These are phyloP conservation scores for Mycena pura DNA, from an alignment of 768 basidiomycete genomes.

Conservation along the genomic window DNA sequence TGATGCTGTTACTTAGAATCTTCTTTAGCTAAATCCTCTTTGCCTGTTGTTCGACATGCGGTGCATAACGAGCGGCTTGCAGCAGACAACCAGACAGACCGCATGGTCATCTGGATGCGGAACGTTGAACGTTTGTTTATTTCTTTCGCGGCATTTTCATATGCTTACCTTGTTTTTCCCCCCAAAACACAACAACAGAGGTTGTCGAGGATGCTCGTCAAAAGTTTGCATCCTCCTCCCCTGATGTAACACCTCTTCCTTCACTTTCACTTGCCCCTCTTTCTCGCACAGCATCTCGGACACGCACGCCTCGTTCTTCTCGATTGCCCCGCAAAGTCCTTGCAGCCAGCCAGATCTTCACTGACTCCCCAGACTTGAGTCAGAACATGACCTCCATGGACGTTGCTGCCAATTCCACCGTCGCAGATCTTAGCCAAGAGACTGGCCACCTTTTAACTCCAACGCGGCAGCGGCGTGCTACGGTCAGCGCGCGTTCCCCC, in stretches of 20 bases:
- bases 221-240: conserved; percentile 67
- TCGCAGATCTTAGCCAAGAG: conserved; percentile 28
- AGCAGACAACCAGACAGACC: conserved; percentile 62
- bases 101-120: conserved; percentile 83
- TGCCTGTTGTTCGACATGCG: conserved; percentile 61
- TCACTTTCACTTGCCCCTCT: conserved; percentile 69
- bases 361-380: conserved; percentile 43
- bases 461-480: conserved; percentile 61
- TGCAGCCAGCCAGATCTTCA: conserved; percentile 75
- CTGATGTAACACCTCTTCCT: conserved; percentile 54
- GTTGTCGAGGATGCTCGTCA: conserved; percentile 84
- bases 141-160: background rate
- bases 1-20: too few species aligned
- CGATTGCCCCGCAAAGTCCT: conserved; percentile 69
- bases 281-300: conserved; percentile 55
- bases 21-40: conserved; percentile 56
- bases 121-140: conserved; percentile 78
- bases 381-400: conserved; percentile 42
- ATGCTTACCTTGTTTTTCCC: conserved; percentile 22
- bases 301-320: conserved; percentile 50
- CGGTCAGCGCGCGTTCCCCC: conserved; percentile 71
- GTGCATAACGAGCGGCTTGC: conserved; percentile 58
- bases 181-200: too few species aligned
- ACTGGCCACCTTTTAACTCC: conserved; percentile 46
- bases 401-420: conserved; percentile 36